Conservation (phyloP, 305 asterid species). For the Solanum hybrid region DNA sequence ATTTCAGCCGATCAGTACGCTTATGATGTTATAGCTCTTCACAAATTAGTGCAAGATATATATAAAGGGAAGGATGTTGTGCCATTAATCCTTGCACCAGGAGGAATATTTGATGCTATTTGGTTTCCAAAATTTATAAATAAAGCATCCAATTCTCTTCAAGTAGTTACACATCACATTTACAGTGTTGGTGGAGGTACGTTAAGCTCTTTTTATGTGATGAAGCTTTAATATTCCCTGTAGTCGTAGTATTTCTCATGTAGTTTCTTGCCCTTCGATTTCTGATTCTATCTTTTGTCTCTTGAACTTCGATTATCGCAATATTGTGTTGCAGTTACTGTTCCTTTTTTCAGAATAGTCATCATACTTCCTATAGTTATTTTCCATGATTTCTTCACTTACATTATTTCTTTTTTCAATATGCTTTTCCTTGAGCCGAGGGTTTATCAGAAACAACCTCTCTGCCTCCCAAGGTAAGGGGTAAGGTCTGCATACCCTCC, state of each 20-base stretch:
- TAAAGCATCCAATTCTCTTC: constrained; percentile 40
- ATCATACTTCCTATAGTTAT: background rate
- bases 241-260: background rate
- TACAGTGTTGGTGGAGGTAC: constrained; percentile 93
- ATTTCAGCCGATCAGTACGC: constrained; percentile 61
- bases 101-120: constrained; percentile 55
- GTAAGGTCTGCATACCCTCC: background rate
- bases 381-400: background rate
- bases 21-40: constrained; percentile 39
- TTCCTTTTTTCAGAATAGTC: background rate
- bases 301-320: background rate
- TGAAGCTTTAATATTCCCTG: background rate
- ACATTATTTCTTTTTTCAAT: background rate
- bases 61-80: constrained; percentile 29
- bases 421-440: background rate
- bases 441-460: background rate
- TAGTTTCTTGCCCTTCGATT: background rate
- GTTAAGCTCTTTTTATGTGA: background rate
- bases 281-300: background rate
- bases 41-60: constrained; percentile 33
- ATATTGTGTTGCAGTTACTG: background rate
- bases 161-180: constrained; percentile 73
- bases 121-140: constrained; percentile 50
- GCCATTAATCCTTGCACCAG: constrained; percentile 79
- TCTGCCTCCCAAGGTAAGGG: background rate